Evolutionary conservation across 345 rosid genomes (phyloP).

Genomic region (Angophora floribunda): DNA sequence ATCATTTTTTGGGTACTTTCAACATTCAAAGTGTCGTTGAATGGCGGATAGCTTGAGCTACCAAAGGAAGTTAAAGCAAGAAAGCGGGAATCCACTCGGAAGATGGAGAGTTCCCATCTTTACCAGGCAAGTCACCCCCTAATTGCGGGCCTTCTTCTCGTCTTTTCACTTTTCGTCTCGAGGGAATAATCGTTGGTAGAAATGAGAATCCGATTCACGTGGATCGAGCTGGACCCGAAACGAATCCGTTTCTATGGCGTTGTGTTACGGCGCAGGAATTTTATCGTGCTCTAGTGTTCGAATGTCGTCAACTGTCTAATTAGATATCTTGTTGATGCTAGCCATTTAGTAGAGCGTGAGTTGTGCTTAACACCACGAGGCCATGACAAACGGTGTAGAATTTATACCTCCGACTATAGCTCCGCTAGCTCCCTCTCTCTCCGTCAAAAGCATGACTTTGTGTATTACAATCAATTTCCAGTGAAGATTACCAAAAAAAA

Average conservation of each 20-base stretch:
- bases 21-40: background rate
- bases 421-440: background rate
- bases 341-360: background rate
- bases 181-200: background rate
- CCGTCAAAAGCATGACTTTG: background rate
- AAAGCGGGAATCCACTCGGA: background rate
- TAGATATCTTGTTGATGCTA: accelerated
- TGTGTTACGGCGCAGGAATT: background rate
- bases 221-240: background rate
- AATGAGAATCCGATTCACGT: background rate
- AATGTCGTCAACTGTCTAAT: background rate
- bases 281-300: background rate
- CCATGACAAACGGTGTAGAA: too few relatives aligned
- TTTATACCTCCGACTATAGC: background rate
- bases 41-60: background rate
- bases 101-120: background rate
- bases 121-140: background rate
- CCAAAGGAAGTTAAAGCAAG: background rate
- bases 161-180: background rate
- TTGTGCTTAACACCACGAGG: too few relatives aligned
- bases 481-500: too few relatives aligned
- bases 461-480: background rate
- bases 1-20: background rate
- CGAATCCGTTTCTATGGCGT: background rate
- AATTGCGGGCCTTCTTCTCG: background rate